Evolutionary conservation across 805 yeast species (phyloP).

Genomic region (Wickerhamiella dianesei): DNA sequence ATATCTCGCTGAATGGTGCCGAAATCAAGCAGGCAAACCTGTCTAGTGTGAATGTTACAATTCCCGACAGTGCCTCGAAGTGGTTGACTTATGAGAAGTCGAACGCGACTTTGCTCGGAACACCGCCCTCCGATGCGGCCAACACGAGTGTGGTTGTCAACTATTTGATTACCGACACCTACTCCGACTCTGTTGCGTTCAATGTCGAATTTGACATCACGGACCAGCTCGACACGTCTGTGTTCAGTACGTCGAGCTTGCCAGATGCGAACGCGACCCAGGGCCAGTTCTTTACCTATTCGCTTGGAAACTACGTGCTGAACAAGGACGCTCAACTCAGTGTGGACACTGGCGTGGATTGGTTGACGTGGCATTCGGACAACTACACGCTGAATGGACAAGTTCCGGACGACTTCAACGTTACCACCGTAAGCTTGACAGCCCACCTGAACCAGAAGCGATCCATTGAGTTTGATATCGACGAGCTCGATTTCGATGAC

Average conservation of each 20-base stretch:
- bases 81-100: slow-evolving; percentile 57
- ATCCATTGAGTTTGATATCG: no score
- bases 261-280: slow-evolving; percentile 56
- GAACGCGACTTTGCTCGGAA: slow-evolving; percentile 58
- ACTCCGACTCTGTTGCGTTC: slow-evolving; percentile 24
- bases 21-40: slow-evolving; percentile 33
- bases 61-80: slow-evolving; percentile 36
- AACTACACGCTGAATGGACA: slow-evolving; percentile 58
- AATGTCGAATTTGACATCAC: slow-evolving; percentile 17
- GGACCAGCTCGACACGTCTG: slow-evolving; percentile 15
- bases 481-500: no score
- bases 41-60: slow-evolving; percentile 36
- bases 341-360: slow-evolving; percentile 35
- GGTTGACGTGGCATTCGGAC: slow-evolving; percentile 48
- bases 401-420: slow-evolving; percentile 40
- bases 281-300: slow-evolving; percentile 39
- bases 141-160: slow-evolving; percentile 23
- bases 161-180: slow-evolving; percentile 31
- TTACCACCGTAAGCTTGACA: slow-evolving; percentile 31
- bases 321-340: slow-evolving; percentile 19
- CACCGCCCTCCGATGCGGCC: slow-evolving; percentile 40
- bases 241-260: slow-evolving; percentile 36
- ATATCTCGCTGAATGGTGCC: slow-evolving; percentile 51
- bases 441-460: slow-evolving; percentile 37
- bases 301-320: slow-evolving; percentile 48